Conservation (phyloP, 202 grass and related monocot genomes). For the Setaria viridis region DNA sequence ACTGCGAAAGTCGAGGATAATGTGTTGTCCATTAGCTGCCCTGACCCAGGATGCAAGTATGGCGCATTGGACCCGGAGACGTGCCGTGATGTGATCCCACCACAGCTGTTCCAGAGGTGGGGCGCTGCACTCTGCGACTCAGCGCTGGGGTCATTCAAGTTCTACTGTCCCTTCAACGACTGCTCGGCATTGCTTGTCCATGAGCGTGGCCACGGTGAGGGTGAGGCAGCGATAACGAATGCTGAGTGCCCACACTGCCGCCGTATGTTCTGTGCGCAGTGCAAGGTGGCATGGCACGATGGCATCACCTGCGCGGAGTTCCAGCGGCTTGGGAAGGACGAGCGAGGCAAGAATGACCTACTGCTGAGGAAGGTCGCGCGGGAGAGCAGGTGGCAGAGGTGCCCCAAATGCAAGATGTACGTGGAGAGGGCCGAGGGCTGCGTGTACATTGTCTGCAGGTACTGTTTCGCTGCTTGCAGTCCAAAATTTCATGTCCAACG, state of each 20-base stretch:
- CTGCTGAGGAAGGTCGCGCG: slow-evolving; percentile 63
- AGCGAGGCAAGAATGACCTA: slow-evolving; percentile 51
- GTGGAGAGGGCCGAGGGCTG: slow-evolving; percentile 69
- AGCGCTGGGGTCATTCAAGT: slow-evolving; percentile 50
- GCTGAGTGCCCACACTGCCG: slow-evolving; percentile 67
- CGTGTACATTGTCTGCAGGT: slow-evolving; percentile 66
- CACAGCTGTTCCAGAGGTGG: slow-evolving; percentile 59
- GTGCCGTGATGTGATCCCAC: slow-evolving; percentile 51
- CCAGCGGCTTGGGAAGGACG: slow-evolving; percentile 48
- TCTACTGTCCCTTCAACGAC: slow-evolving; percentile 82
- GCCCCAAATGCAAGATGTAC: slow-evolving; percentile 77
- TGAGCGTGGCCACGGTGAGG: slow-evolving; percentile 15
- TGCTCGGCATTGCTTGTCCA: slow-evolving; percentile 65
- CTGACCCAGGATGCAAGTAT: slow-evolving; percentile 48
- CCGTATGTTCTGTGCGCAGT: slow-evolving; percentile 65
- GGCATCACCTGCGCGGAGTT: slow-evolving; percentile 63
- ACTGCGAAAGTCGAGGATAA: slow-evolving; percentile 63
- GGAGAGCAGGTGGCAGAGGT: slow-evolving; percentile 68
- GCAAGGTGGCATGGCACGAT: slow-evolving; percentile 69
- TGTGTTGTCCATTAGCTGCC: slow-evolving; percentile 52
- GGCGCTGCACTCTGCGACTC: slow-evolving; percentile 52
- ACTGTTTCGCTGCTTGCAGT: not conserved
- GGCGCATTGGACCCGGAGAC: slow-evolving; percentile 44
- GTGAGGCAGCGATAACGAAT: slow-evolving; percentile 26
- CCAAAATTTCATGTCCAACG: not conserved